Base-by-base conservation (phyloP, 192 early-diverging fungal species). In the Coemansia sp. region DNA sequence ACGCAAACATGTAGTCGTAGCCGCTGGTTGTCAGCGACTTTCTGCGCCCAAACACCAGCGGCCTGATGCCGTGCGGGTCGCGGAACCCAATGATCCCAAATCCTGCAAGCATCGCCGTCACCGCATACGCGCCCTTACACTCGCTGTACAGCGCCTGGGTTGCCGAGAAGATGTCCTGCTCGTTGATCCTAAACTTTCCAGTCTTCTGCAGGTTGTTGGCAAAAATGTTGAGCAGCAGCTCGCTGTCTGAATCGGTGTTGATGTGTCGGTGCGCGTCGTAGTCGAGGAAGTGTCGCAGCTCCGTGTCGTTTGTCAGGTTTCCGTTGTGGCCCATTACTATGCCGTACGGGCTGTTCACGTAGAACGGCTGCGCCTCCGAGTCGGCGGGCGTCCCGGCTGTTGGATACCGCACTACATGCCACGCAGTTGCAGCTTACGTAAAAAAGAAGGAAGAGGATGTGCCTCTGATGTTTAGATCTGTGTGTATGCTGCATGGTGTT, bases 191-290 rank as follows among this genome's bases (percentile, higher is more conserved):
- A 75, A 93, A 90, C 85, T 99, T 99, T 77, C 94, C 95, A 8
- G 95, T 98, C 84, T 93, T 87, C 69, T 99, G 97, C 69, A 99
- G 86, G 84, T 99, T 90, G 83, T 97, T 88, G 61, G 95, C 98
- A 75, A 99, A 93, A 67, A 98, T 92, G 85, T 99, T 99, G 47
- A 99, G 87, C 68, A 98, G 86, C 48, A 99, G 76, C 85, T 99
- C 98, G 53, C 97, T 98, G 85, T 99, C 98, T 6, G 98, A 99
- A 72, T 98, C 96, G 11, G 98, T 99, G 85, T 99, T 99, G 85
- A 99, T 97, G 76, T 99, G 98, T 57, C 98, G 92, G 85, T 99
- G 98, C 40, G 97, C 95, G 57, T 94, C 91, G 65, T 89, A 84
- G 85, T 99, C 98, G 50, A 99, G 76, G 65, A 93, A 98, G 32